Base-by-base conservation (phyloP, 768 basidiomycete genomes). In the Trametes sanguinea region DNA sequence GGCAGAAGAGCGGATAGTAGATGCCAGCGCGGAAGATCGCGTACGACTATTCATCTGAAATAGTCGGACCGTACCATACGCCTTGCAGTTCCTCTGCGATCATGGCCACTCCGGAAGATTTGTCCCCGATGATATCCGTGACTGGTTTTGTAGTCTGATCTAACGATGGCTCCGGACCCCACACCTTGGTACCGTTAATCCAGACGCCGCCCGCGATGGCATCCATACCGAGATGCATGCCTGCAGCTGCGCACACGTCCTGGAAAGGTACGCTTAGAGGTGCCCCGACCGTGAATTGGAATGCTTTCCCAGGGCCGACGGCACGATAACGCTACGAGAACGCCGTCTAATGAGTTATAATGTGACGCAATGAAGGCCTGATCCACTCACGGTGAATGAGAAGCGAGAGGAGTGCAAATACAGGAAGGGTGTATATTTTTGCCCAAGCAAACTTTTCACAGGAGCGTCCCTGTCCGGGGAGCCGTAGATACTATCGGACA, bases 141-240 rank as follows among this genome's bases (percentile, higher is more conserved):
- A 29, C 22, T 22, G 45, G 16, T 1, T 4, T 17, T 2, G 7
- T 11, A 11, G 32, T 35, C 5, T 51, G 42, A 16, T 13, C 37
- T 11, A 1, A 8, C 14, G 13, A 14, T 10, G 46, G 16, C 14
- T 39, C 46, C 7, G 29, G 3, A 7, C 61, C 61, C 17, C 54
- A 35, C 13, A 57, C 58, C 33, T 64, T 60, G 42, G 6, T 22
- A 27, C 30, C 54, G 43, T 64, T 27, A 22, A 56, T 40, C 63
- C 63, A 64, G 1, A 60, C 50, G 0, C 63, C 63, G 42, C 62
- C 62, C 5, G 0, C 6, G 1, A n/a, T 8, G 30, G 50, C 29
- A 32, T 64, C 62, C 4, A 11, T 4, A 3, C 33, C 46, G 6
- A 64, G 52, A 14, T 37, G 39, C 7, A 64, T 64, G 1, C 30